Percentiles rank a stretch among this genome's conserved stretches.
Conservation (phyloP, 495 filamentous ascomycete species). For the Massariosphaeria phaeospora region DNA sequence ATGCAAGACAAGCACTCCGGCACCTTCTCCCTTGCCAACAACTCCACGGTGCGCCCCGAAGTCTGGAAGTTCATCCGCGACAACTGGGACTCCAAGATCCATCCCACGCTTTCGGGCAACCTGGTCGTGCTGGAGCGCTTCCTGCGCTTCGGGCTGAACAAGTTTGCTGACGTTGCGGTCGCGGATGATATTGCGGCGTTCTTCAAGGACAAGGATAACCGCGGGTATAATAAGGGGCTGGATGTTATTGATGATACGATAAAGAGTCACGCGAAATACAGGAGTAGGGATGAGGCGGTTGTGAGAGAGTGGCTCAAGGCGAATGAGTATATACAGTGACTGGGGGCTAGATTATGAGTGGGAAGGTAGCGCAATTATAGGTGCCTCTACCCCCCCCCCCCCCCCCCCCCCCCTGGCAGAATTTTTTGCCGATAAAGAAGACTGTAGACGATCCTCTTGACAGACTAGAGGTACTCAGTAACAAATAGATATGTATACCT, state of each 20-base stretch:
- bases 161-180: conserved; percentile 66
- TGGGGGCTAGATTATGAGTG: not conserved
- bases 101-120: conserved; percentile 66
- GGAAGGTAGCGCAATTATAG: no score
- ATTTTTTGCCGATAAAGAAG: no score
- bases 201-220: conserved; percentile 76
- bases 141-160: conserved; percentile 66
- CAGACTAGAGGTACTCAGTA: no score
- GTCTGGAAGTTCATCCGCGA: conserved; percentile 81
- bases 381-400: no score
- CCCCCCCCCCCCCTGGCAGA: no score
- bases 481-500: no score
- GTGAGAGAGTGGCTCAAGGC: conserved; percentile 67
- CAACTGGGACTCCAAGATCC: conserved; percentile 64
- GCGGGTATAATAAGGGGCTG: conserved; percentile 72
- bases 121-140: conserved; percentile 85
- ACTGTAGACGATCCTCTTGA: no score
- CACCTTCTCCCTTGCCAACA: conserved; percentile 63
- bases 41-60: conserved; percentile 60
- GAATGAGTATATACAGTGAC: conserved; percentile 50
- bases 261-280: conserved; percentile 69
- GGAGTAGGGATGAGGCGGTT: conserved; percentile 60
- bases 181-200: conserved; percentile 74
- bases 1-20: conserved; percentile 83
- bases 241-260: conserved; percentile 77